Conservation (phyloP, 441 rosid species). For the Erodium trifolium region DNA sequence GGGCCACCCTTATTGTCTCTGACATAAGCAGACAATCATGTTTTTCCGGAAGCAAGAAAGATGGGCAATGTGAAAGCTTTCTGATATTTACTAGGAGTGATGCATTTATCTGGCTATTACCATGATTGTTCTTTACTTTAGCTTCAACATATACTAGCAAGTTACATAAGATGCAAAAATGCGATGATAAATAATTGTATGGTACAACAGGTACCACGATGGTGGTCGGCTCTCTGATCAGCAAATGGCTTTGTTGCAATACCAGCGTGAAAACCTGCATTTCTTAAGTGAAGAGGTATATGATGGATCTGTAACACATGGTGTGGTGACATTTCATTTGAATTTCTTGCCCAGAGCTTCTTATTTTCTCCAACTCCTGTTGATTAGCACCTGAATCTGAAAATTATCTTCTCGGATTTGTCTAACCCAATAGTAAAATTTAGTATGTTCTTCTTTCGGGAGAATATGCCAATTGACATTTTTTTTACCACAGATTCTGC, state of each 20-base stretch:
- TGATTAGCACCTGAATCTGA: slow-evolving; percentile 9
- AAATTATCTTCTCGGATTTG: slow-evolving; percentile 9
- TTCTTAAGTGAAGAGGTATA: slow-evolving; percentile 72
- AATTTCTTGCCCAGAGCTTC: slow-evolving; percentile 4
- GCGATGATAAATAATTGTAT: slow-evolving; percentile 3
- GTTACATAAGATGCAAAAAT: background rate
- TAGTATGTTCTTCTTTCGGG: background rate
- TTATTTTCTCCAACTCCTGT: background rate
- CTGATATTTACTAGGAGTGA: too few species aligned
- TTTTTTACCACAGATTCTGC: slow-evolving; percentile 55
- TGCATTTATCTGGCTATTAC: background rate
- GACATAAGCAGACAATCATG: background rate
- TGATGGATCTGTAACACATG: slow-evolving; percentile 24
- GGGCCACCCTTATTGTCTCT: background rate
- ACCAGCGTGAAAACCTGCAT: slow-evolving; percentile 33
- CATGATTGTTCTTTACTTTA: slow-evolving; percentile 6
- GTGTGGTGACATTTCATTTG: slow-evolving; percentile 13
- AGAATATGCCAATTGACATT: background rate
- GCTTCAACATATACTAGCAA: background rate
- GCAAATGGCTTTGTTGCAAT: slow-evolving; percentile 96
- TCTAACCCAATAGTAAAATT: background rate
- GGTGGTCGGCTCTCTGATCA: slow-evolving; percentile 78
- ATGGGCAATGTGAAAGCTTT: background rate
- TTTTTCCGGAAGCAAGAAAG: background rate
- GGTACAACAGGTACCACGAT: too few species aligned